Conservation (phyloP, 2,329 filamentous ascomycete species). For the Stenocarpella maydis region DNA sequence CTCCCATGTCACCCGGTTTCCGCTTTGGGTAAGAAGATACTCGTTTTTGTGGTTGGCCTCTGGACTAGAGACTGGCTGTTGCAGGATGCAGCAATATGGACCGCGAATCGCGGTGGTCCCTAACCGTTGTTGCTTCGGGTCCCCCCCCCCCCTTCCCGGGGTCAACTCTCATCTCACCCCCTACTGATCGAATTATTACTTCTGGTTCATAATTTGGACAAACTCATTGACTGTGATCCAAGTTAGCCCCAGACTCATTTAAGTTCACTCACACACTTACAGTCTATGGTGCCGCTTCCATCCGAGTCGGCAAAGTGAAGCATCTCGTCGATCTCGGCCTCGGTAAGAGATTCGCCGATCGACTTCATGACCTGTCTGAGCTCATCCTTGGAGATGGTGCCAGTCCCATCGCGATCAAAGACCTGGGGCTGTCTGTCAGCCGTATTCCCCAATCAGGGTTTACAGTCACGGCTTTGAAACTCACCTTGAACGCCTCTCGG, state of each 20-base stretch:
- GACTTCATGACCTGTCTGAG: constrained; percentile 25
- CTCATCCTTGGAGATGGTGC: constrained; percentile 22
- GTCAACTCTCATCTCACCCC: neutral
- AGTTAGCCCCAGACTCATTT: neutral
- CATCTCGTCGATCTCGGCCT: constrained; percentile 25
- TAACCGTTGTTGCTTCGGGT: neutral
- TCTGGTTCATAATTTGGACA: constrained; percentile 24
- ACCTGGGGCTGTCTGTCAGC: neutral
- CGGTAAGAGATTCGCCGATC: constrained; percentile 10
- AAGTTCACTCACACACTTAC: neutral
- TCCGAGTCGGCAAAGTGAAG: constrained; percentile 24
- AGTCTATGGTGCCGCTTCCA: constrained; percentile 21
- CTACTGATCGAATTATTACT: neutral
- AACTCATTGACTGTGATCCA: constrained; percentile 13
- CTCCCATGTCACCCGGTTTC: neutral
- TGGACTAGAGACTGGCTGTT: constrained; percentile 11
- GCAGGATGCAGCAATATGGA: neutral
- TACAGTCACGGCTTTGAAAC: neutral
- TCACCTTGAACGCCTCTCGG: constrained; percentile 22
- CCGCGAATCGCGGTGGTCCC: neutral
- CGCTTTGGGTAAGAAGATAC: neutral
- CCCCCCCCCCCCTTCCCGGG: neutral
- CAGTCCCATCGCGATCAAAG: constrained; percentile 7
- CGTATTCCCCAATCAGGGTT: neutral
- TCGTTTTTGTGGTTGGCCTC: constrained; percentile 6